Base-by-base conservation (phyloP, 192 early-diverging fungal species). In the Coemansia sp. region DNA sequence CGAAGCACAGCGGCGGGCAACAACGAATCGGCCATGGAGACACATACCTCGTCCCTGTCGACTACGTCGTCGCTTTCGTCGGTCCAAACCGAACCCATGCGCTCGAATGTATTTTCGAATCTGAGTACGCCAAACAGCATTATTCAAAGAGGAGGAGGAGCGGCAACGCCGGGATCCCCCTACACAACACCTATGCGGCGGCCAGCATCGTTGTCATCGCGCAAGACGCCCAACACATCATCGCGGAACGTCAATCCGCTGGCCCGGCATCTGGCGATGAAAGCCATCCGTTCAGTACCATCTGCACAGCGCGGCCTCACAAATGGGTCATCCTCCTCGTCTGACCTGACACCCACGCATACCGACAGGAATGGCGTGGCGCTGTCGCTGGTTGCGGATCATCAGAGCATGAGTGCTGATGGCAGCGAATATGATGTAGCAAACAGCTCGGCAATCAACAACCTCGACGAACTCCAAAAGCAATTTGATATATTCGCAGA, bases 191-290 rank as follows among this genome's bases (percentile, higher is more conserved):
- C 74, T 8, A 58, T 52, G 20, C 59, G 60, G 14, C 59, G 55
- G 22, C 56, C 74, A 11, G 30, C 52, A 28, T 61, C n/a, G n/a
- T n/a, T n/a, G n/a, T n/a, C 69, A 30, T 38, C 66, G 19, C 44
- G 62, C 52, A 57, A 59, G 27, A 20, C 48, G 33, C 62, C 62
- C 19, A 50, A 62, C n/a, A 78, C 70, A 7, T 69, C 75, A 1
- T 65, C 60, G 20, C 68, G 70, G 22, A 72, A 61, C 22, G 75
- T 78, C 33, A 78, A 78, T n/a, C 75, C 75, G 22, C 44, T 78
- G 33, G 62, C 75, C 6, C 65, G 75, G 6, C 75, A 78, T 41
- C 50, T 78, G 23, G 75, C 75, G 29, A 53, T 72, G 11, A 78
- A 72, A 30, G 61, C 70, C 13, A 72, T 78, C n/a, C 37, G 29